Evolutionary conservation across 257 asterid species (phyloP).

Genomic region (Jacaranda copaia): DNA sequence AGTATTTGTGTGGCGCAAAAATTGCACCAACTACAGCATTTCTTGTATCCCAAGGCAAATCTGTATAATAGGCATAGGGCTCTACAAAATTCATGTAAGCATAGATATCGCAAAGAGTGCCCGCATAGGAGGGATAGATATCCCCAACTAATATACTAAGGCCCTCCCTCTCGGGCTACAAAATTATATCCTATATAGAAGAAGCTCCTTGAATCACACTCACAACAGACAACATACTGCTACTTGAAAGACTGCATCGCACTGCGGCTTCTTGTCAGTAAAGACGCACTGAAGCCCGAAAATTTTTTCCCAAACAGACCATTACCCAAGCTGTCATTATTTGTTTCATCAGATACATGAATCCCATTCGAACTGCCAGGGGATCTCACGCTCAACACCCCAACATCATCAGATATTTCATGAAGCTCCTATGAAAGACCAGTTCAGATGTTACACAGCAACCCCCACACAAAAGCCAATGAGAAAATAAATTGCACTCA

Average conservation of each 20-base stretch:
- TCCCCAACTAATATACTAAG: not conserved
- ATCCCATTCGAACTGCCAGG: slow-evolving; percentile 39
- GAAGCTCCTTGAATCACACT: not conserved
- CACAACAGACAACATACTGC: slow-evolving; percentile 26
- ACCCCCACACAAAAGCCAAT: no score
- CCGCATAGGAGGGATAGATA: slow-evolving; percentile 14
- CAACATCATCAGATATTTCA: slow-evolving; percentile 51
- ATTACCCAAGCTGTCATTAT: slow-evolving; percentile 37
- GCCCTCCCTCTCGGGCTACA: not conserved
- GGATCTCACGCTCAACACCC: slow-evolving; percentile 40
- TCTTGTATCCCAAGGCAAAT: slow-evolving; percentile 2
- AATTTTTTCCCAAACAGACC: slow-evolving; percentile 50
- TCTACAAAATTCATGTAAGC: slow-evolving; percentile 42
- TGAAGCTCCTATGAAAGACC: slow-evolving; percentile 44
- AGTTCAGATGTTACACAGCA: slow-evolving; percentile 11
- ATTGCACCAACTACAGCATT: slow-evolving; percentile 2
- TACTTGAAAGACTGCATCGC: slow-evolving; percentile 57
- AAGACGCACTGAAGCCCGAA: slow-evolving; percentile 42
- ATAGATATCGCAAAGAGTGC: slow-evolving; percentile 32
- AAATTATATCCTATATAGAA: slow-evolving; percentile 34
- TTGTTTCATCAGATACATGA: slow-evolving; percentile 48
- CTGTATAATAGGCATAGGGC: slow-evolving; percentile 2
- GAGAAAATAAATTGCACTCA: not conserved
- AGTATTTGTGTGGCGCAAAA: slow-evolving; percentile 15
- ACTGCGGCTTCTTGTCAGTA: slow-evolving; percentile 65